Base-by-base conservation (phyloP, 2,329 filamentous ascomycete species). In the Sporothrix globosa region DNA sequence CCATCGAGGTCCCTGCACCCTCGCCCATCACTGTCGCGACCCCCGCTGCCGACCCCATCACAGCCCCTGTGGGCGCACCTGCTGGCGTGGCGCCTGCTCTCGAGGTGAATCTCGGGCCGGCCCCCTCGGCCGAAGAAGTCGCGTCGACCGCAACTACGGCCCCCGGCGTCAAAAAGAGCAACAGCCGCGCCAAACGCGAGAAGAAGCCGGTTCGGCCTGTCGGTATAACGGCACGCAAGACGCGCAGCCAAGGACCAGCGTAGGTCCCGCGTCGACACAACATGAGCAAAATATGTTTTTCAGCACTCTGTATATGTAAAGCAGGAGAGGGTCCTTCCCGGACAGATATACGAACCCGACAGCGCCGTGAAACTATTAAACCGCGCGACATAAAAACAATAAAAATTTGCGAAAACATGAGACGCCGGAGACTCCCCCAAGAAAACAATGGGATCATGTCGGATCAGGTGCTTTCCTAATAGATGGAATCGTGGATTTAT, bases 201-300 rank as follows among this genome's bases (percentile, higher is more conserved):
- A 77, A 77, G 74, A 77, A 77, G 34, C 56, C 70, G 3, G 67
- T 74, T 6, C 74, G 76, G 13, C 71, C 77, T 0, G 77, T 80
- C 7, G 80, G 80, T 17, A 74, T 73, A 69, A 80, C 80, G 4
- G 76, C 76, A 13, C 77, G 80, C 27, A 81, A 80, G 76, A 82
- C 80, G 1, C 77, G 80, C 67, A 82, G 80, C 72, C 80, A 82
- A 70, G 79, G 78, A 3, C 75, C 71, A 4, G 70, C 71, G 30
- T 69, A 34, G 5, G 13, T 50, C 7, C 39, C 2, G 17, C 1
- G 6, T 19, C 9, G 48, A 50, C 17, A 50, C 17, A 6, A 2
- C 14, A 3, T 17, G 17, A 19, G 17, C 17, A 48, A 46, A 46
- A 46, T 14, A 3, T 13, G 14, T 44, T 30, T 27, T 30, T 44